Evolutionary conservation across 306 rosid genomes (phyloP).

Genomic region (Fragaria nilgerrensis): DNA sequence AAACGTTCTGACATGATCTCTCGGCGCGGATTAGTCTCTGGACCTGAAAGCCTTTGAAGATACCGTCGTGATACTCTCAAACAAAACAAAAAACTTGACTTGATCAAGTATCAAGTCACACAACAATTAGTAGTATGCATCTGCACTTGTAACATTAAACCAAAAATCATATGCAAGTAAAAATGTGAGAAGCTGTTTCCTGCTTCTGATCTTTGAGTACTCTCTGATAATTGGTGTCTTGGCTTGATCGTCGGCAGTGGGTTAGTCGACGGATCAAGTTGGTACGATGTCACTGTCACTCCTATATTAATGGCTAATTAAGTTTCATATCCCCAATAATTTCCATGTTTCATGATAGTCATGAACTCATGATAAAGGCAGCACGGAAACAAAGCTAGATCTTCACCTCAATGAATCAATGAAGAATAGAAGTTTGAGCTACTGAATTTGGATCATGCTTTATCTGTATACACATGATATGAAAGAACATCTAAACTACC

Average conservation of each 20-base stretch:
- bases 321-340: not conserved
- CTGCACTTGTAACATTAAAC: too few species aligned
- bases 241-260: not conserved
- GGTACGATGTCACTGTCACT: not conserved
- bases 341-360: not conserved
- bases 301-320: not conserved
- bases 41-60: too few species aligned
- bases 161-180: too few species aligned
- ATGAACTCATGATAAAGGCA: not conserved
- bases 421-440: conserved; percentile 2
- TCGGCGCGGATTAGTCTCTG: too few species aligned
- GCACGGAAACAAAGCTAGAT: not conserved
- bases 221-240: not conserved
- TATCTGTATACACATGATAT: not conserved
- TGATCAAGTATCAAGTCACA: too few species aligned
- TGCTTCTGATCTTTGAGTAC: too few species aligned
- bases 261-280: not conserved
- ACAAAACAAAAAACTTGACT: too few species aligned
- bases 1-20: too few species aligned
- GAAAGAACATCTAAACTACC: not conserved
- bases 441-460: not conserved
- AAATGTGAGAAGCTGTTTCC: too few species aligned
- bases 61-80: too few species aligned
- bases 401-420: not conserved
- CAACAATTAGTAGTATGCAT: too few species aligned